Evolutionary conservation across 2,329 filamentous ascomycete genomes (phyloP).

Genomic region (Leptographium procerum): DNA sequence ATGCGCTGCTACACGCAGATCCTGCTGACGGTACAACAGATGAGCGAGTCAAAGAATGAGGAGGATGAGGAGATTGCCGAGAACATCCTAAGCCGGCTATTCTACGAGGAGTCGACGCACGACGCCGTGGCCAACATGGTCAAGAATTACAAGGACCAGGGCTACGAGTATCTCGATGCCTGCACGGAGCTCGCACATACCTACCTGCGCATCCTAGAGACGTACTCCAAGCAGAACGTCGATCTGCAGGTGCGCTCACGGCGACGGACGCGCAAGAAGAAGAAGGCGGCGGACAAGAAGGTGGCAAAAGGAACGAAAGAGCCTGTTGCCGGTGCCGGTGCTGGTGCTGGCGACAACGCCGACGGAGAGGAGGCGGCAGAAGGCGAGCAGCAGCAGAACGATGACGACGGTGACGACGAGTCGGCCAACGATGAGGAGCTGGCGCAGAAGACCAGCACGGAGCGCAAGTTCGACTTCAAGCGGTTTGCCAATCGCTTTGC

Average conservation of each 20-base stretch:
- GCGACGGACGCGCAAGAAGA: conserved; percentile 60
- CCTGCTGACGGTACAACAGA: conserved; percentile 81
- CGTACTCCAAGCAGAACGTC: conserved; percentile 87
- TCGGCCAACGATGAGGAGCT: conserved; percentile 60
- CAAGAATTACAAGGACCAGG: conserved; percentile 82
- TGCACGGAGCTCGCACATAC: conserved; percentile 85
- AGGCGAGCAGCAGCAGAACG: conserved; percentile 49
- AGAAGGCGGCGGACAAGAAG: conserved; percentile 47
- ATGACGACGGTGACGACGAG: conserved; percentile 48
- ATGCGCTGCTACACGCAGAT: conserved; percentile 96
- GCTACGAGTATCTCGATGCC: conserved; percentile 85
- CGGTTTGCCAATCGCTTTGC: conserved; percentile 73
- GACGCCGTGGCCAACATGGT: conserved; percentile 74
- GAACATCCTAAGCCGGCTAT: conserved; percentile 93
- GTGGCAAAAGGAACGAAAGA: no score
- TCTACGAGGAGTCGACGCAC: conserved; percentile 93
- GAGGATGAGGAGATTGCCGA: conserved; percentile 98
- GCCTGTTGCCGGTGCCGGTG: conserved; percentile 16
- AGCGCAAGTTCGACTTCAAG: conserved; percentile 89
- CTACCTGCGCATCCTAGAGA: conserved; percentile 82
- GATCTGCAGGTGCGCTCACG: conserved; percentile 87
- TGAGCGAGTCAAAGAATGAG: conserved; percentile 71
- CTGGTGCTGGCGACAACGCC: conserved; percentile 15
- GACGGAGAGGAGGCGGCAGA: conserved; percentile 33
- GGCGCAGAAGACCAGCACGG: conserved; percentile 60